These are phyloP conservation scores for Heterobasidion parviporum DNA, from an alignment of 1,284 basidiomycete species.

Conservation along the genomic window DNA sequence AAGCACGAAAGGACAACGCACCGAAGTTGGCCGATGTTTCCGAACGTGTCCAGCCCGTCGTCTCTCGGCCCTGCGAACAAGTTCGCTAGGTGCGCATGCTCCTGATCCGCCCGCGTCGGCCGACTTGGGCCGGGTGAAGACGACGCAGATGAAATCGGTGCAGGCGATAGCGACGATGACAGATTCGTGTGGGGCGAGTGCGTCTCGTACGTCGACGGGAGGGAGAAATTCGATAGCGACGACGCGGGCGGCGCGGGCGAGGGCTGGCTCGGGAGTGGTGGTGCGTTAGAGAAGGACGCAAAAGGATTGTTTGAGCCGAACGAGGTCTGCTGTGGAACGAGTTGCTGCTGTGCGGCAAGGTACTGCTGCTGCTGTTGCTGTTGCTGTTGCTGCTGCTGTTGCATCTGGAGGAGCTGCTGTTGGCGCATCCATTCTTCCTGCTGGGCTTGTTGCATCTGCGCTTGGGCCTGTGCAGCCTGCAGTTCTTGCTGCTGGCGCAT, in stretches of 20 bases:
- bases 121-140: slow-evolving; percentile 16
- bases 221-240: slow-evolving; percentile 26
- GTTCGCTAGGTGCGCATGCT: slow-evolving; percentile 71
- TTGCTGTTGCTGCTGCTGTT: slow-evolving; percentile 53
- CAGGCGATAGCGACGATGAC: slow-evolving; percentile 20
- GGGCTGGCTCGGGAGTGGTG: slow-evolving; percentile 4
- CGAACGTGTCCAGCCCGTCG: slow-evolving; percentile 91
- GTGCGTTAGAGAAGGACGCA: slow-evolving; percentile 32
- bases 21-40: slow-evolving; percentile 77
- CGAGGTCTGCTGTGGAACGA: not conserved
- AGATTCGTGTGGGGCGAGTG: slow-evolving; percentile 25
- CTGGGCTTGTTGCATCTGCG: slow-evolving; percentile 34
- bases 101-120: slow-evolving; percentile 42
- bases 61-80: slow-evolving; percentile 65
- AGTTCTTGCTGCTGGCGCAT: slow-evolving; percentile 48
- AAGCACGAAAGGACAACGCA: slow-evolving; percentile 22
- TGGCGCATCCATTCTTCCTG: slow-evolving; percentile 66
- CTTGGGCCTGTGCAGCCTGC: slow-evolving; percentile 34
- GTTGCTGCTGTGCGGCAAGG: slow-evolving; percentile 30
- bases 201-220: slow-evolving; percentile 41
- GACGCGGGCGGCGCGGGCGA: slow-evolving; percentile 17
- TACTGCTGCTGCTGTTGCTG: slow-evolving; percentile 44
- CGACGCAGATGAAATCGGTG: slow-evolving; percentile 12
- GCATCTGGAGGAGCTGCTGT: slow-evolving; percentile 49
- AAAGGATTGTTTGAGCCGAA: slow-evolving; percentile 92